phyloP scores from a whole-genome alignment of 192 early-diverging fungal genomes.

The Umbelopsis vinacea region DNA sequence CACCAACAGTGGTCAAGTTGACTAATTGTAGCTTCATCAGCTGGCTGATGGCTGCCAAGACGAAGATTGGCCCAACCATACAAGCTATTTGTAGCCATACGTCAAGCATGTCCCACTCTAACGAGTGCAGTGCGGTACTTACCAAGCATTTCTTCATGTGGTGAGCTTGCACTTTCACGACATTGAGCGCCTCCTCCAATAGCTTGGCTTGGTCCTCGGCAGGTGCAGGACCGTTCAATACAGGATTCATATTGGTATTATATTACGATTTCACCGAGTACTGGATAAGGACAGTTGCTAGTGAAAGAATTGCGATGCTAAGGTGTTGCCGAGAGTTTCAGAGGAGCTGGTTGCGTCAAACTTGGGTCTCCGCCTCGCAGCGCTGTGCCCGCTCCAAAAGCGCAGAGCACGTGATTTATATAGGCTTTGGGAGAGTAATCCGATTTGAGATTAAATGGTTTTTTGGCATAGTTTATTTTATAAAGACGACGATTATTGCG shows the following conservation, averaged over 20 bases:
- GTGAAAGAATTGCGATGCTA: neutral
- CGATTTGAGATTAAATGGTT: no score
- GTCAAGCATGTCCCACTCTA: neutral
- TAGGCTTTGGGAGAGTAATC: no score
- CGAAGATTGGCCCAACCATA: neutral
- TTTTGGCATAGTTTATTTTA: no score
- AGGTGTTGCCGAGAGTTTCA: constrained; percentile 22
- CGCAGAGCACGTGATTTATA: neutral
- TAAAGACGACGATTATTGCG: neutral
- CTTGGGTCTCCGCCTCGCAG: constrained; percentile 7
- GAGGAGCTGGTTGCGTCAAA: constrained; percentile 15
- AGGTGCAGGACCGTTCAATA: constrained; percentile 45
- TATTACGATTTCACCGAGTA: constrained; percentile 16
- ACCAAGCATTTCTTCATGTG: constrained; percentile 96
- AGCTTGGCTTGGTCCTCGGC: constrained; percentile 88
- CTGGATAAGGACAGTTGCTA: neutral
- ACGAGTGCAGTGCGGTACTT: constrained; percentile 26
- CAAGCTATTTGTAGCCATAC: neutral
- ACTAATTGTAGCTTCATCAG: neutral
- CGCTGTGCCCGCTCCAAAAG: neutral
- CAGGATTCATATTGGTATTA: constrained; percentile 18
- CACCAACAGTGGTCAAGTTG: neutral
- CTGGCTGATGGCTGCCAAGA: constrained; percentile 1
- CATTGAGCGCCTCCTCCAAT: constrained; percentile 89
- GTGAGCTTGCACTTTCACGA: constrained; percentile 93